Evolutionary conservation across 768 basidiomycete genomes (phyloP).

Genomic region (Kondoa subrosea): DNA sequence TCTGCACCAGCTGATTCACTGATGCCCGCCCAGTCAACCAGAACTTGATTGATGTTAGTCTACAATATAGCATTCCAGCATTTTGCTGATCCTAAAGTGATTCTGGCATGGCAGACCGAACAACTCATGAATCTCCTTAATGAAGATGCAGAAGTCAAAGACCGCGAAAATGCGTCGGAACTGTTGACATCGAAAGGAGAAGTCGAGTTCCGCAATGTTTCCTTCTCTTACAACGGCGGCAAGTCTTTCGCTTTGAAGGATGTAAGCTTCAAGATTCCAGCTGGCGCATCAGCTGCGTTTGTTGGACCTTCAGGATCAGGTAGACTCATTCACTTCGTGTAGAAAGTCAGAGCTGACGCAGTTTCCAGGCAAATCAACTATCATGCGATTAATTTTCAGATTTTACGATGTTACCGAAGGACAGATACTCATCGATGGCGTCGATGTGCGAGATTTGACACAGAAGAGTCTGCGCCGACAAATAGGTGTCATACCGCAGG

Average conservation of each 20-base stretch:
- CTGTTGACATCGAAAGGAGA: slow-evolving; percentile 55
- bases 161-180: slow-evolving; percentile 56
- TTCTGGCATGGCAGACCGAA: slow-evolving; percentile 36
- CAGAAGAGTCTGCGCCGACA: slow-evolving; percentile 59
- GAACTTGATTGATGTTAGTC: slow-evolving; percentile 45
- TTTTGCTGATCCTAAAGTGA: too few species aligned
- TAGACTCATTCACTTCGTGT: slow-evolving; percentile 50
- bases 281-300: slow-evolving; percentile 70
- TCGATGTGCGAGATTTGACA: slow-evolving; percentile 74
- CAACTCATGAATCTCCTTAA: slow-evolving; percentile 62
- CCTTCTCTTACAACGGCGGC: slow-evolving; percentile 26
- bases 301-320: slow-evolving; percentile 76
- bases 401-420: slow-evolving; percentile 79
- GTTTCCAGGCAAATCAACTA: slow-evolving; percentile 17
- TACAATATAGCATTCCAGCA: too few species aligned
- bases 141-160: slow-evolving; percentile 68
- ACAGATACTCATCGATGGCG: slow-evolving; percentile 41
- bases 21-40: too few species aligned
- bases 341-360: slow-evolving; percentile 1
- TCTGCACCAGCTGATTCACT: too few species aligned
- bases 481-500: slow-evolving; percentile 84
- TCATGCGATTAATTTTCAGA: slow-evolving; percentile 54
- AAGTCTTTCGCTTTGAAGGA: slow-evolving; percentile 48
- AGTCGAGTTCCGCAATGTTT: slow-evolving; percentile 65
- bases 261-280: slow-evolving; percentile 74